Evolutionary conservation across 1,284 basidiomycete species (phyloP), one percentile per base, ranked within the genome.

Genomic region (Fomitopsis betulina): DNA sequence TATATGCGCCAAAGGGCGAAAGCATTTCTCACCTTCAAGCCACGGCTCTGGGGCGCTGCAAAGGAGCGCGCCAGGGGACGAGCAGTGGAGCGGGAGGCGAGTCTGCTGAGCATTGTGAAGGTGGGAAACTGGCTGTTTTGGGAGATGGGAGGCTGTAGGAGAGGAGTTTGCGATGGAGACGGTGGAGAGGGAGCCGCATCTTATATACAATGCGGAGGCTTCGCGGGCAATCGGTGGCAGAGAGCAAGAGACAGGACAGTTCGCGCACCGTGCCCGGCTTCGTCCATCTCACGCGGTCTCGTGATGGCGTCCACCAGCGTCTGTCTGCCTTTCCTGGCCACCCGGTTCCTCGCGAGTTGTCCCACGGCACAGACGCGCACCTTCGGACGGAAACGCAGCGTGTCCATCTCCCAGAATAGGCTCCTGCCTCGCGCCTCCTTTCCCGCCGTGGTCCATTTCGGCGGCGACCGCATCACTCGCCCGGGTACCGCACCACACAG

Each of bases 41-140:
- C 56, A 12, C 56, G 56, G 35, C 32, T 52, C 55, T 51, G 49
- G 9, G 37, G 21, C 38, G 47, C 43, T 37, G 56, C 32, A 19
- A 51, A 51, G 23, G 56, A 35, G 19, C 56, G 50, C 6, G 56
- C 51, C 2, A 57, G n/a, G 19, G 50, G 49, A 19, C 56, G 56
- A 21, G 56, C 51, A 42, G 53, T 15, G 9, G 50, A 37, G 51
- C 56, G 56, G 33, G 56, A 10, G n/a, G 51, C 56, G 33, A 57
- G 56, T 53, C 56, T 37, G 51, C 51, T 57, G 56, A 57, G 45
- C 56, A 57, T 57, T 40, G 51, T n/a, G 47, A 42, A 23, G 45
- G 35, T 19, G 54, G 37, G 27, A 12, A 15, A n/a, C 27, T 35
- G 27, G 17, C 3, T 23, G 35, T 27, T 56, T 19, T 12, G 32